These are phyloP conservation scores for Gastrolobium bilobum DNA, from an alignment of 306 rosid genomes.

Conservation along the genomic window DNA sequence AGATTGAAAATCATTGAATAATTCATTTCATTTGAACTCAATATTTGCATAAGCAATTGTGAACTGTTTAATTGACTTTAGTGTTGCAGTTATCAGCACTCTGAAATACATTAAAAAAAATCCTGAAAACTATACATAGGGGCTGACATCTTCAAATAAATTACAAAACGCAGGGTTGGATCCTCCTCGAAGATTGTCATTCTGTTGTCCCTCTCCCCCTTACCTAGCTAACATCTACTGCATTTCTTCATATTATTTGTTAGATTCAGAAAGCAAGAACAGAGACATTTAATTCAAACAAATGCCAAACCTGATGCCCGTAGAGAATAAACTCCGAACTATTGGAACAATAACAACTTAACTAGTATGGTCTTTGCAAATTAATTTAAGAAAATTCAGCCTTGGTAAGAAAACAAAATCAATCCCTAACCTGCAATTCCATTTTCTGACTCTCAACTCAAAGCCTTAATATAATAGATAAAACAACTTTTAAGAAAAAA, in stretches of 20 bases:
- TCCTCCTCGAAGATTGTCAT: background rate
- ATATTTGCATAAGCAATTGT: constrained; percentile 1
- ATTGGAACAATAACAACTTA: constrained; percentile 39
- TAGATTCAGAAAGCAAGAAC: background rate
- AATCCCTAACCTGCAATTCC: background rate
- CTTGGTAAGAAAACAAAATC: background rate
- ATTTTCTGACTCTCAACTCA: constrained; percentile 14
- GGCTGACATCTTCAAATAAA: background rate
- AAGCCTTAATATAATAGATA: background rate
- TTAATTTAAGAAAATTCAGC: constrained; percentile 30
- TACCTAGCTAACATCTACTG: background rate
- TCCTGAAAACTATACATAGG: background rate
- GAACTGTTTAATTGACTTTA: constrained; percentile 4
- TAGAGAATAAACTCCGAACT: constrained; percentile 25
- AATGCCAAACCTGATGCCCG: constrained; percentile 12
- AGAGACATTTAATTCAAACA: constrained; percentile 12
- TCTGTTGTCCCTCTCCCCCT: background rate
- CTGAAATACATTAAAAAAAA: constrained; percentile 3
- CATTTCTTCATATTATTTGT: constrained; percentile 11
- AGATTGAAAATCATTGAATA: constrained; percentile 13
- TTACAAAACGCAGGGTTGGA: constrained; percentile 11
- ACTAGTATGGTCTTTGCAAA: constrained; percentile 11
- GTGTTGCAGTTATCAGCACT: background rate
- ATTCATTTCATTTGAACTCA: constrained; percentile 20
- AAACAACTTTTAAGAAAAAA: background rate